Percentiles rank a stretch among this genome's conserved stretches.
Conservation (phyloP, 1,139 yeast species). For the Eremothecium cymbalariae region DNA sequence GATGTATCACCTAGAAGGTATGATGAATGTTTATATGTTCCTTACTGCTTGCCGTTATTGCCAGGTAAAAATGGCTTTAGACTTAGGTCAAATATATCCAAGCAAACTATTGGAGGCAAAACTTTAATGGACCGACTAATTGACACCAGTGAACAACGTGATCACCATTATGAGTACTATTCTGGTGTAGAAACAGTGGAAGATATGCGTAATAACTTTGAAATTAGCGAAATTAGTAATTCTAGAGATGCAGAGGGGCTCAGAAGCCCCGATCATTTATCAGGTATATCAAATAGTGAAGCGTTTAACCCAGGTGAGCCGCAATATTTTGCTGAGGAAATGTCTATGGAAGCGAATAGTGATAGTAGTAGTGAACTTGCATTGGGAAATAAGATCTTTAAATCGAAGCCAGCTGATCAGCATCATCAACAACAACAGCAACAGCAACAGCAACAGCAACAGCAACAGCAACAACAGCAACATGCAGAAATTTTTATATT, state of each 20-base stretch:
- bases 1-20: constrained; percentile 78
- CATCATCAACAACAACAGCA: too few relatives aligned
- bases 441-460: too few relatives aligned
- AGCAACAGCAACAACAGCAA: too few relatives aligned
- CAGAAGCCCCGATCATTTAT: constrained; percentile 24
- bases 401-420: constrained; percentile 6
- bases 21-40: constrained; percentile 87
- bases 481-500: constrained; percentile 90
- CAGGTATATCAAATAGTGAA: constrained; percentile 26
- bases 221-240: constrained; percentile 23
- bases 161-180: constrained; percentile 84
- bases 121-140: constrained; percentile 66
- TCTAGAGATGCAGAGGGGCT: constrained; percentile 13
- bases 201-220: constrained; percentile 49
- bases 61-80: constrained; percentile 85
- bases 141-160: constrained; percentile 73
- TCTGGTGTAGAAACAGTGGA: constrained; percentile 72
- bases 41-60: constrained; percentile 76
- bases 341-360: constrained; percentile 11
- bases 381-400: background rate
- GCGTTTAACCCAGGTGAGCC: constrained; percentile 60
- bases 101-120: constrained; percentile 52
- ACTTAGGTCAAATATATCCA: constrained; percentile 69
- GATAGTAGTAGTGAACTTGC: background rate
- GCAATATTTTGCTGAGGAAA: constrained; percentile 45